These are phyloP conservation scores for Neurospora discreta DNA, from an alignment of 495 filamentous ascomycete species.

Conservation along the genomic window DNA sequence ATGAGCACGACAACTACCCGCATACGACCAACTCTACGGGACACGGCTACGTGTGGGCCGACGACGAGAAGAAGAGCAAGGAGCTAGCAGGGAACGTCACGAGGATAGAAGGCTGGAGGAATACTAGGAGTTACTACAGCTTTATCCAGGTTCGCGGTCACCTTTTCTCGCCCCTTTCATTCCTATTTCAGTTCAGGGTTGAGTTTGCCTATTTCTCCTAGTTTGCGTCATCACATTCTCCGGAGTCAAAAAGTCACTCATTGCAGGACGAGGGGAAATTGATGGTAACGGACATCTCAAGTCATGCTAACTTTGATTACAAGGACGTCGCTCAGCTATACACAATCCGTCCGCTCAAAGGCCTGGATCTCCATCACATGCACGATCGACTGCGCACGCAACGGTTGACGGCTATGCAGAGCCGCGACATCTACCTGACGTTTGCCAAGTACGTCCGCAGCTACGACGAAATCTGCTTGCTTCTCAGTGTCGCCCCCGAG, in stretches of 20 bases:
- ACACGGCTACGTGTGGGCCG: constrained; percentile 91
- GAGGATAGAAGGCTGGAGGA: constrained; percentile 91
- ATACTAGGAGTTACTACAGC: constrained; percentile 86
- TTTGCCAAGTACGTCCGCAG: constrained; percentile 63
- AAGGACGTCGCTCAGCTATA: constrained; percentile 54
- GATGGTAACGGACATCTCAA: not conserved
- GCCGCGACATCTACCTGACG: constrained; percentile 69
- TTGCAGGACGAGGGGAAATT: not conserved
- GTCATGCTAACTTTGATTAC: constrained; percentile 1
- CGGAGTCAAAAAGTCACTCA: not conserved
- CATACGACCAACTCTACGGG: constrained; percentile 36
- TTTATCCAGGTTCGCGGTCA: constrained; percentile 61
- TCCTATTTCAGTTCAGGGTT: not conserved
- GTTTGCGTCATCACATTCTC: not conserved
- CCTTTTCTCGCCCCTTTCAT: not conserved
- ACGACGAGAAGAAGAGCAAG: constrained; percentile 64
- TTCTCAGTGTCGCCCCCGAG: constrained; percentile 79
- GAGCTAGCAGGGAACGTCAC: constrained; percentile 84
- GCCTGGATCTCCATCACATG: constrained; percentile 79
- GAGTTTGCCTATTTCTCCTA: not conserved
- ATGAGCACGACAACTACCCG: constrained; percentile 42
- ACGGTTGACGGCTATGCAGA: constrained; percentile 57
- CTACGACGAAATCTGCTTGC: constrained; percentile 80
- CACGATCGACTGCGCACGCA: constrained; percentile 79
- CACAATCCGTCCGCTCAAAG: constrained; percentile 62